These are phyloP conservation scores for Malbranchea zuffiana DNA, from an alignment of 2,329 filamentous ascomycete species.

Conservation along the genomic window DNA sequence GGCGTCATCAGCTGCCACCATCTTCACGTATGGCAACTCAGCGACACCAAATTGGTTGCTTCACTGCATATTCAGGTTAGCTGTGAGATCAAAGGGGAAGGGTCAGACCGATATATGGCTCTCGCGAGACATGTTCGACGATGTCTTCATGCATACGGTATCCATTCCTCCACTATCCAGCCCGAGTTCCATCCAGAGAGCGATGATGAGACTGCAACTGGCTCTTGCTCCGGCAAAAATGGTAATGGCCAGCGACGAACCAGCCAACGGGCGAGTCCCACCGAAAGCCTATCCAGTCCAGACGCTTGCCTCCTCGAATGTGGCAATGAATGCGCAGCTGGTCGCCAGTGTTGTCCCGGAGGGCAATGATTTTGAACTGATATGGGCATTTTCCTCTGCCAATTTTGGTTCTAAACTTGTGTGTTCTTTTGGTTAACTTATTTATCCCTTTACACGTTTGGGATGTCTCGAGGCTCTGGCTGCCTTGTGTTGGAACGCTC, in stretches of 20 bases:
- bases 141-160: conserved; percentile 89
- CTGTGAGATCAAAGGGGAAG: conserved; percentile 76
- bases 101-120: conserved; percentile 73
- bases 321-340: conserved; percentile 34
- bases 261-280: conserved; percentile 16
- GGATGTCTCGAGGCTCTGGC: too few species aligned
- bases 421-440: too few species aligned
- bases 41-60: conserved; percentile 85
- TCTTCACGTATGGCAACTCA: conserved; percentile 95
- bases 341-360: conserved; percentile 32
- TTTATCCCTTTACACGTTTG: too few species aligned
- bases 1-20: conserved; percentile 89
- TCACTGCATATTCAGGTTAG: conserved; percentile 87
- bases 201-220: conserved; percentile 22
- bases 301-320: conserved; percentile 39
- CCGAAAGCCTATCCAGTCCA: conserved; percentile 19
- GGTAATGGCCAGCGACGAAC: conserved; percentile 15
- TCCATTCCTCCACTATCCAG: conserved; percentile 95
- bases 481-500: too few species aligned
- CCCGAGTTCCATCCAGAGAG: conserved; percentile 56
- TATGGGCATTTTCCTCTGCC: too few species aligned
- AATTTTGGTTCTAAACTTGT: too few species aligned
- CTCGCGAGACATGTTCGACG: conserved; percentile 70
- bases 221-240: neutral
- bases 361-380: too few species aligned